A percentile compares a stretch with the other conserved stretches of the same genome.
phyloP scores from a whole-genome alignment of 768 basidiomycete species.

The Suillus weaverae region DNA sequence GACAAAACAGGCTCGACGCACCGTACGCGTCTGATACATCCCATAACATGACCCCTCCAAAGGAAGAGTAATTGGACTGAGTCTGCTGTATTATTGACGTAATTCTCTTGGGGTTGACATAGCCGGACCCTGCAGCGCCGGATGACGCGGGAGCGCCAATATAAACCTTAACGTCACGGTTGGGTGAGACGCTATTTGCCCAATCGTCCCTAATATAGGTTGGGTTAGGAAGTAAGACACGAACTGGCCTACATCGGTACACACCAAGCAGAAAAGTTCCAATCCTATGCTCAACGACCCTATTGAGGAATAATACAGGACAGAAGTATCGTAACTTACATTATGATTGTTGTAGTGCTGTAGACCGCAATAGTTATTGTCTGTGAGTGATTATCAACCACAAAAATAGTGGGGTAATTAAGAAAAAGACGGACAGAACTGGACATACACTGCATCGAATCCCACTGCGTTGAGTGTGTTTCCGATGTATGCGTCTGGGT shows the following conservation, averaged over 20 bases:
- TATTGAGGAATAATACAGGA: neutral
- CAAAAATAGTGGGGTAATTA: slow-evolving; percentile 14
- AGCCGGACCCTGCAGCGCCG: slow-evolving; percentile 42
- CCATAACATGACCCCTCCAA: slow-evolving; percentile 49
- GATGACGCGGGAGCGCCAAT: slow-evolving; percentile 45
- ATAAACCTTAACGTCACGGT: slow-evolving; percentile 38
- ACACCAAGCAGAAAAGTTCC: slow-evolving; percentile 38
- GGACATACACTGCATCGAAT: slow-evolving; percentile 53
- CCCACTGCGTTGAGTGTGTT: slow-evolving; percentile 41
- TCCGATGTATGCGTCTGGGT: slow-evolving; percentile 46
- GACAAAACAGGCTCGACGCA: slow-evolving; percentile 9
- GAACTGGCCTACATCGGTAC: neutral
- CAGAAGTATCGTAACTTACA: slow-evolving; percentile 3
- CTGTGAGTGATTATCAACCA: neutral
- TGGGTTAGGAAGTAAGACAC: slow-evolving; percentile 11
- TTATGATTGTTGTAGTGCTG: neutral
- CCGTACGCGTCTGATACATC: slow-evolving; percentile 45
- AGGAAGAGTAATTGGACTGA: slow-evolving; percentile 41
- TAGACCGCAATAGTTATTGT: neutral
- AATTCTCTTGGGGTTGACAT: slow-evolving; percentile 33
- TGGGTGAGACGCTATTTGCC: slow-evolving; percentile 34
- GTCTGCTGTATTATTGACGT: slow-evolving; percentile 34
- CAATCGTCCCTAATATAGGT: slow-evolving; percentile 42
- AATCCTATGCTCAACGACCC: slow-evolving; percentile 35
- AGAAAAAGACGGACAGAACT: slow-evolving; percentile 38